Evolutionary conservation across 108 stramenopile species (phyloP), one percentile per base, ranked within the genome.

Genomic region (Nitzschia sp.): DNA sequence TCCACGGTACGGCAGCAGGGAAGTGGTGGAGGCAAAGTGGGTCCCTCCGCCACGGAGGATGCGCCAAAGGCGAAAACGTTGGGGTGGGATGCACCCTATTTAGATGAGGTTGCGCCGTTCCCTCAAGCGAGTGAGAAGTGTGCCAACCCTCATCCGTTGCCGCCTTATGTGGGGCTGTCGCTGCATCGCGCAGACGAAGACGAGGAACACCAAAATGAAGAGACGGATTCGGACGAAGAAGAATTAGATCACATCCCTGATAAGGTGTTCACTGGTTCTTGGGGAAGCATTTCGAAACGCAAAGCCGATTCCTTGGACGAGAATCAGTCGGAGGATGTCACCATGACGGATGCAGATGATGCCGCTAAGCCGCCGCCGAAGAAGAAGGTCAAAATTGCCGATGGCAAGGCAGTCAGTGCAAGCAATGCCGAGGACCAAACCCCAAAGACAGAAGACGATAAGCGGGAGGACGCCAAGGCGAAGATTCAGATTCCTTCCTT

Each of bases 41-140:
- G 68, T 48, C 80, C 87, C 19, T 66, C 81, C 3, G 53, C 78
- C 4, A 36, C 63, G 13, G 62, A 28, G 6, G 53, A 52, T 6
- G 25, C 16, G 5, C 13, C 53, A 33, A 27, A 25, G 22, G 11
- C 48, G 33, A 52, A 62, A 73, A 26, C n/a, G 23, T 28, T 34
- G 61, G 80, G 89, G 48, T 93, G 92, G 92, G 47, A 83, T 34
- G 92, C 89, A 29, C 92, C 92, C 16, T 93, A 80, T 77, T 80
- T 75, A 27, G 79, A 87, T 38, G 82, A 72, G 53, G 69, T 93
- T 1, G 53, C 76, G 1, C 57, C 63, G 1, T 93, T 90, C 72
- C 92, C 92, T 8, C 28, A 79, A 32, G 81, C 80, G 27, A 68
- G 64, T 32, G 48, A 63, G 45, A 62, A 57, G 25, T 63, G 81